A percentile compares a stretch with the other conserved stretches of the same genome.
Evolutionary conservation across 768 basidiomycete genomes (phyloP).

Genomic region (Russula olivacea): DNA sequence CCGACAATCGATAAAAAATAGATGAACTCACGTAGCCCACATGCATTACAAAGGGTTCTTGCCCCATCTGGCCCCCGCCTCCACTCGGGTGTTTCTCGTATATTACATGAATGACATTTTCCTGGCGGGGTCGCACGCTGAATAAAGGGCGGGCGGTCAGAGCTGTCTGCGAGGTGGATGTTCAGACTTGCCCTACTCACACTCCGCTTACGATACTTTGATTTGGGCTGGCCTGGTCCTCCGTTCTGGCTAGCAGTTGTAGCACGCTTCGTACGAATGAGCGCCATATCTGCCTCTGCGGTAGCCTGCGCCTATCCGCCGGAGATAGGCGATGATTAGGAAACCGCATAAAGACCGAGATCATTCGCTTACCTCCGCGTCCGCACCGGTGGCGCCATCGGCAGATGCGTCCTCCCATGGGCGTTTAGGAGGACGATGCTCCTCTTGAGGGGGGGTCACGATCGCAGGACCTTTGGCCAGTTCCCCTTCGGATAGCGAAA

Average conservation of each 20-base stretch:
- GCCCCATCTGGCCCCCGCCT: constrained; percentile 79
- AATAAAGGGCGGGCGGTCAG: not conserved
- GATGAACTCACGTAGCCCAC: constrained; percentile 65
- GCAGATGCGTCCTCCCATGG: constrained; percentile 73
- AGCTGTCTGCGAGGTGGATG: constrained; percentile 27
- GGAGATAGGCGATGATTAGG: constrained; percentile 24
- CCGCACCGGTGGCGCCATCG: constrained; percentile 31
- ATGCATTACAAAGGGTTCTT: constrained; percentile 78
- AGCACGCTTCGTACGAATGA: constrained; percentile 77
- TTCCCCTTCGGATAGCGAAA: constrained; percentile 30
- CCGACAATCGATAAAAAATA: constrained; percentile 9
- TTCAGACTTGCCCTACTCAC: constrained; percentile 42
- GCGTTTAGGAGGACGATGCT: constrained; percentile 62
- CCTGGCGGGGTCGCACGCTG: constrained; percentile 82
- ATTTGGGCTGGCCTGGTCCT: constrained; percentile 51
- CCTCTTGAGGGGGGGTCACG: constrained; percentile 35
- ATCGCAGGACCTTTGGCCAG: constrained; percentile 26
- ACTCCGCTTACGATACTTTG: constrained; percentile 80
- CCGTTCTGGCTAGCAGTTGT: constrained; percentile 49
- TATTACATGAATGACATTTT: constrained; percentile 84
- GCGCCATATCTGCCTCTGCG: constrained; percentile 80
- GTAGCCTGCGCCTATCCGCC: constrained; percentile 47
- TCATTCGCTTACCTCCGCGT: constrained; percentile 18
- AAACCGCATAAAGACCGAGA: constrained; percentile 17
- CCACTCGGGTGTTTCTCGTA: constrained; percentile 87